Base-by-base conservation (phyloP, 169 alveolate species). In the Eimeria maxima region DNA sequence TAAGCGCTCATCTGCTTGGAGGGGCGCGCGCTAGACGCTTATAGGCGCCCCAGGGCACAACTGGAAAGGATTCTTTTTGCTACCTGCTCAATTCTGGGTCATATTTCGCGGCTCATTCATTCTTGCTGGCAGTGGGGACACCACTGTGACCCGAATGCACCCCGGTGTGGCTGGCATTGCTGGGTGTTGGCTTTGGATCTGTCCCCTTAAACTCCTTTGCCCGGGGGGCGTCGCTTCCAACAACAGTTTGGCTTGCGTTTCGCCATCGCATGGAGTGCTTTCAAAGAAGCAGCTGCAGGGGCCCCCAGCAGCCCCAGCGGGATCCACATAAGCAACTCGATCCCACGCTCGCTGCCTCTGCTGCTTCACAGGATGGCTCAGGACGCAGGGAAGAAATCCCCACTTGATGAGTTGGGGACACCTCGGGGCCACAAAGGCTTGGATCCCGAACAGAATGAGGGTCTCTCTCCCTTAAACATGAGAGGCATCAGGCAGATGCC, bases 281-380 rank as follows among this genome's bases (percentile, higher is more conserved):
- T 84, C 93, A 55, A 69, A 84, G 55, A 45, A 44, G 67, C 76
- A 84, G 93, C 76, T 84, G 93, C 93, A 84, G 78, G 93, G 93
- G 80, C 93, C 78, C 80, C 93, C 80, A 84, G 93, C 93, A 84
- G 93, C 93, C 93, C 93, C 57, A 84, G 74, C 80, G 93, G 93
- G 93, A 53, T 84, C 93, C 60, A 84, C 38, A n/a, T 6, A 65
- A 84, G 78, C 93, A 57, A 60, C 53, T 13, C 93, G 93, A 84
- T 84, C 93, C 93, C 80, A 53, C 93, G 44, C 53, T 38, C 78
- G 93, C 93, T 84, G 93, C 74, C 80, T 53, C 93, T 84, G 93
- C 93, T 84, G 74, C 93, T n/a, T 16, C 80, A 18, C 80, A 84
- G 18, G 80, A 84, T 84, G 93, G 60, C 93, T 53, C 78, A 60